These are phyloP conservation scores for Dalbergia oliveri DNA, from an alignment of 306 rosid genomes.

Conservation along the genomic window DNA sequence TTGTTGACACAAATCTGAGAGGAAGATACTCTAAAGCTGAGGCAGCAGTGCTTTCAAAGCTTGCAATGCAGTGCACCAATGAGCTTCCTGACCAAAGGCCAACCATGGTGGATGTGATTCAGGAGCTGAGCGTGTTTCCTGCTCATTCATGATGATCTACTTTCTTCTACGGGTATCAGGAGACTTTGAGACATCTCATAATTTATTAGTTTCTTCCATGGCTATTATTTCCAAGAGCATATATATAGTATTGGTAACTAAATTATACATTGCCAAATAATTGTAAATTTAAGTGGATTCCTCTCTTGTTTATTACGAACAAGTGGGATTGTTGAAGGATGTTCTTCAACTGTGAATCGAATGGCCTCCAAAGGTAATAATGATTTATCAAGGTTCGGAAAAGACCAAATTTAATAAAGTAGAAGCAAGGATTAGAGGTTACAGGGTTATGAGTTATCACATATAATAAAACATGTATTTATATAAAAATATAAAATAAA, in stretches of 20 bases:
- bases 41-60: slow-evolving; percentile 67
- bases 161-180: neutral
- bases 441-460: too few relatives aligned
- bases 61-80: slow-evolving; percentile 71
- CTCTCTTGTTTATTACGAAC: neutral
- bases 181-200: slow-evolving; percentile 9
- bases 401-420: too few relatives aligned
- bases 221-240: slow-evolving; percentile 23
- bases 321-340: slow-evolving; percentile 25
- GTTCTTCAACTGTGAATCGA: slow-evolving; percentile 24
- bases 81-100: slow-evolving; percentile 84
- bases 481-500: too few relatives aligned
- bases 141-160: slow-evolving; percentile 36
- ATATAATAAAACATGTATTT: too few relatives aligned
- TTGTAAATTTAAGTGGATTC: slow-evolving; percentile 23
- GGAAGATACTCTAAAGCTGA: slow-evolving; percentile 71
- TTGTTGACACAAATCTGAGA: slow-evolving; percentile 63
- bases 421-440: too few relatives aligned
- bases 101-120: slow-evolving; percentile 58
- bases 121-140: slow-evolving; percentile 57
- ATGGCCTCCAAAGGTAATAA: slow-evolving; percentile 22
- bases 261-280: slow-evolving; percentile 25
- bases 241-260: slow-evolving; percentile 4
- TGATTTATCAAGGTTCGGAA: too few relatives aligned
- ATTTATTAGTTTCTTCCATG: slow-evolving; percentile 21